Base-by-base conservation (phyloP, 2,329 filamentous ascomycete species). In the Phaeoacremonium minimum region DNA sequence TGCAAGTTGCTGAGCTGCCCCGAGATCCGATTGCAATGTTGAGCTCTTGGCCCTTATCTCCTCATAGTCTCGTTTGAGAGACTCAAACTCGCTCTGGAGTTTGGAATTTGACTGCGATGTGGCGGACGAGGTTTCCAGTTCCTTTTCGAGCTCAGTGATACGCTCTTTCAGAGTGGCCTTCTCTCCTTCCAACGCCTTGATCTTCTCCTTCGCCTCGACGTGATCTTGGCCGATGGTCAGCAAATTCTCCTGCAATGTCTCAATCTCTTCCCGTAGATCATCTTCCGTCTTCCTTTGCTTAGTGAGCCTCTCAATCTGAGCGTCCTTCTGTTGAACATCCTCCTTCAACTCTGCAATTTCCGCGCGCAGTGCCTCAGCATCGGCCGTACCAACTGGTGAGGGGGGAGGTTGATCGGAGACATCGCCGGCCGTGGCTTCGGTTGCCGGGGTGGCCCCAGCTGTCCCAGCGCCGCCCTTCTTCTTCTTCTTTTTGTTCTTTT, bases 401-500 rank as follows among this genome's bases (percentile, higher is more conserved):
- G 50, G 47, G 2, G 60, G 49, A 1, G 57, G 46, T 4, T 56
- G 51, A 18, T 70, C 64, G 4, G 58, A 54, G 2, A 57, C 51
- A 13, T 67, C 61, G 28, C 50, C 58, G 4, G 55, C 42, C 5
- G 62, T 55, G 5, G 62, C 48, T 36, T 70, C 66, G 15, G 65
- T 57, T 7, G 54, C 45, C 9, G 58, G 50, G 14, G 51, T 49
- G 11, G 53, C 48, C 17, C 49, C 39, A 16, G 49, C 42, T 5
- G 53, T 45, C 3, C 52, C 48, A 45, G 75, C 78, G 19, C 72
- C 76, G 14, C 77, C 79, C 67, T 90, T 91, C 74, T 94, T 95
- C 69, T 91, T 95, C 57, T 87, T 87, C 46, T 89, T 94, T n/a
- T n/a, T n/a, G 60, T 87, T 90, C 61, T 87, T 94, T 64, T 89